phyloP scores from a whole-genome alignment of 805 yeast genomes.

The Kazachstania taianensis region DNA sequence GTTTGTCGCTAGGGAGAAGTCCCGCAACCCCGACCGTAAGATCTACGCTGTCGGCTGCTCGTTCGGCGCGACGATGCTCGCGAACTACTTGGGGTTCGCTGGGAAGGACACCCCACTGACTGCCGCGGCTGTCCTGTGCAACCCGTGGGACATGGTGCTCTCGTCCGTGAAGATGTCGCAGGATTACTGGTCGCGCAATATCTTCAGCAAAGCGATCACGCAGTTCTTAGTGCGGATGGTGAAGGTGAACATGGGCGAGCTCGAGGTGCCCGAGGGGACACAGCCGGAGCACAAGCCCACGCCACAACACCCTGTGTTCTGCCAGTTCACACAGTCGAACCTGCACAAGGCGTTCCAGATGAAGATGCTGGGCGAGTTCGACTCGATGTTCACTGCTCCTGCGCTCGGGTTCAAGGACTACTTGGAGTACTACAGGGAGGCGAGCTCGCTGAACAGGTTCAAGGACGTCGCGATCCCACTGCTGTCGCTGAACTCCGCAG shows the following conservation, averaged over 20 bases:
- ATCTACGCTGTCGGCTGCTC: slow-evolving; percentile 63
- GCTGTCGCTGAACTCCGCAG: slow-evolving; percentile 46
- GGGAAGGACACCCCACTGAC: slow-evolving; percentile 40
- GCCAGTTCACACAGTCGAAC: slow-evolving; percentile 25
- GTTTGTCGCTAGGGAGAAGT: slow-evolving; percentile 40
- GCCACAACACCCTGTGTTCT: slow-evolving; percentile 12
- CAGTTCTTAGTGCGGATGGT: slow-evolving; percentile 34
- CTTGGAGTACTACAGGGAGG: slow-evolving; percentile 53
- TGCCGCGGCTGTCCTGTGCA: slow-evolving; percentile 50
- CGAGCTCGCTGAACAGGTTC: slow-evolving; percentile 52
- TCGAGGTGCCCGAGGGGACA: slow-evolving; percentile 11
- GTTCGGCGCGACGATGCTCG: slow-evolving; percentile 56
- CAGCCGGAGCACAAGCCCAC: slow-evolving; percentile 11
- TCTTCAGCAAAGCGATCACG: slow-evolving; percentile 35
- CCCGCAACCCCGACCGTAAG: slow-evolving; percentile 49
- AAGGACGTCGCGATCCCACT: slow-evolving; percentile 51
- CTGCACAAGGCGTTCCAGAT: slow-evolving; percentile 31
- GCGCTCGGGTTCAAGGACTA: slow-evolving; percentile 54
- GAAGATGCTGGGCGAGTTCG: slow-evolving; percentile 45
- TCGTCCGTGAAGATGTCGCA: slow-evolving; percentile 37
- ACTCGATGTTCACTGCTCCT: slow-evolving; percentile 48
- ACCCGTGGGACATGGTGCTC: slow-evolving; percentile 66
- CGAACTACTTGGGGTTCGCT: slow-evolving; percentile 66
- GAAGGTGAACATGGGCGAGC: slow-evolving; percentile 34
- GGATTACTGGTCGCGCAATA: slow-evolving; percentile 31